Evolutionary conservation across 192 early-diverging fungal species (phyloP).

Genomic region (Powellomyces hirtus): DNA sequence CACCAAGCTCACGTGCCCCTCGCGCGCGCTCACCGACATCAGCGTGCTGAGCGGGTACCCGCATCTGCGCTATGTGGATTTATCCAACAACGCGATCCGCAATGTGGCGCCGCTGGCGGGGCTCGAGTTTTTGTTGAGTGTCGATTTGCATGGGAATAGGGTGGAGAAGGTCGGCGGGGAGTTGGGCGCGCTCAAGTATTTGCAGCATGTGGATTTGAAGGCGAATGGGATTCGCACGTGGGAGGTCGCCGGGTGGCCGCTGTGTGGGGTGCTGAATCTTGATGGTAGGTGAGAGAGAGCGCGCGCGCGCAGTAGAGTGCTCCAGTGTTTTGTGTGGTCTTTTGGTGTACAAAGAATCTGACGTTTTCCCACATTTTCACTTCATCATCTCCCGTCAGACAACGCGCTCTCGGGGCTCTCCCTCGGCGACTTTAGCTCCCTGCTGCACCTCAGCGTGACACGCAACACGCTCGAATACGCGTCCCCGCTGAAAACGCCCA

Average conservation of each 20-base stretch:
- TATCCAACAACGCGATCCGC: conserved; percentile 42
- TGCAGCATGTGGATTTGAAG: conserved; percentile 49
- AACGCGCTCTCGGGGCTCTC: conserved; percentile 41
- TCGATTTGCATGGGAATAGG: conserved; percentile 45
- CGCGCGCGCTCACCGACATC: conserved; percentile 41
- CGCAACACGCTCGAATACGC: conserved; percentile 40
- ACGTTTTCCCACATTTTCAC: no score
- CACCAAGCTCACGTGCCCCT: conserved; percentile 49
- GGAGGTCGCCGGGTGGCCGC: conserved; percentile 39
- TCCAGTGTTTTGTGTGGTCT: no score
- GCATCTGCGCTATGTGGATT: conserved; percentile 53
- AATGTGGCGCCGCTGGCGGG: conserved; percentile 35
- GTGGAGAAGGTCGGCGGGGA: conserved; percentile 36
- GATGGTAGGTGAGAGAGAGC: conserved; percentile 38
- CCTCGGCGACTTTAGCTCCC: conserved; percentile 41
- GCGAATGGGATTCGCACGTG: conserved; percentile 40
- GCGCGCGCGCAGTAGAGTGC: no score
- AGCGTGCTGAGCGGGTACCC: conserved; percentile 41
- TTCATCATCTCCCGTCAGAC: no score
- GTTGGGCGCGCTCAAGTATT: conserved; percentile 47
- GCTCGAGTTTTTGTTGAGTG: conserved; percentile 47
- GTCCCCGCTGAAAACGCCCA: conserved; percentile 30
- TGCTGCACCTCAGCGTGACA: conserved; percentile 47
- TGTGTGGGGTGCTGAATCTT: conserved; percentile 48
- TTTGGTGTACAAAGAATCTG: no score